Base-by-base conservation (phyloP, 164 flowering plant species). In the Aristolochia contorta region DNA sequence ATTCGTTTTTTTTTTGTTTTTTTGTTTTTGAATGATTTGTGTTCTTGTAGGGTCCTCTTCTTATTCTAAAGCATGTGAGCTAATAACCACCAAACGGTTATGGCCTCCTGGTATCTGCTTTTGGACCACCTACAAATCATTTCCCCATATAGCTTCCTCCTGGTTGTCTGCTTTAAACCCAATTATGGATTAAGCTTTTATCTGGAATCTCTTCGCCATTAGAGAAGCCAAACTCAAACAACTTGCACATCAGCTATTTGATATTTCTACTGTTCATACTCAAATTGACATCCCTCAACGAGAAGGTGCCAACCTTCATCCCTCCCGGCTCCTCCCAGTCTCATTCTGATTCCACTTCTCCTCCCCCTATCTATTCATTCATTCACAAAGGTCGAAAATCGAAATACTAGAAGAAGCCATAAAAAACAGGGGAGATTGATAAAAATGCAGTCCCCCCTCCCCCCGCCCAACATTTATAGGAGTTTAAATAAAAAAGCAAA, bases 31-130 rank as follows among this genome's bases (percentile, higher is more conserved):
- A 37, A 37, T 4, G 43, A 23, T 1, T 16, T 53, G 6, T 49
- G 52, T 16, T 16, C 9, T 49, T 16, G 52, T 49, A 16, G 21
- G 21, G n/a, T 18, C 52, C 20, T 16, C 52, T 19, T 49, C n/a
- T 49, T 5, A 22, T 50, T 6, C 22, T 1, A 67, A 61, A 58
- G 69, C 64, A 61, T 65, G 66, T 51, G 30, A 51, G 7, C 67
- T 69, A 61, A 43, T 64, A 66, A 62, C 66, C 65, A 55, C 76
- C 65, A 10, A 37, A 10, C 54, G 74, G 72, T 65, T 66, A 53
- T 41, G 47, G 15, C 46, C 50, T 16, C 50, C 16, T 50, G 52
- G 23, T 32, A 48, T 54, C 45, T 53, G 63, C 59, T 59, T 55
- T 24, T 58, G 64, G 60, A 47, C 51, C 67, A 63, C 64, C 63